Conservation (phyloP, 1,139 yeast genomes). For the Debaryomyces singareniensis region DNA sequence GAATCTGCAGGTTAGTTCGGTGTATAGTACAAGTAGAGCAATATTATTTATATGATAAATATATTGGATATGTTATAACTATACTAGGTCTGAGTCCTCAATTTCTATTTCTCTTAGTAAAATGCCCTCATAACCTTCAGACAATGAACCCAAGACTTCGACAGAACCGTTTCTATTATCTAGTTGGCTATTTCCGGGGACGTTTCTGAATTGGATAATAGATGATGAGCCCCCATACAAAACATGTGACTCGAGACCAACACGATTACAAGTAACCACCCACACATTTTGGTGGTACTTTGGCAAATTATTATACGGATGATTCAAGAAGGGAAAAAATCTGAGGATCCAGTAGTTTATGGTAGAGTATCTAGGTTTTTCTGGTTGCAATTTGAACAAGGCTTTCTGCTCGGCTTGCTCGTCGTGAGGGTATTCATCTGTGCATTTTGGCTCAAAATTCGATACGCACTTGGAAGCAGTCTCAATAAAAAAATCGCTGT, state of each 20-base stretch:
- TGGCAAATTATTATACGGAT: conserved; percentile 24
- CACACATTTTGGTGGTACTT: conserved; percentile 21
- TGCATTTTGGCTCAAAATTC: conserved; percentile 3
- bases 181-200: conserved; percentile 14
- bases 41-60: no score
- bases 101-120: conserved; percentile 51
- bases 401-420: conserved; percentile 3
- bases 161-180: conserved; percentile 43
- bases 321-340: conserved; percentile 55
- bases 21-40: no score
- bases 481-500: conserved; percentile 1
- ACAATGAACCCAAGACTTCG: conserved; percentile 45
- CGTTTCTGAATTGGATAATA: conserved; percentile 42
- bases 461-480: neutral
- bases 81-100: conserved; percentile 10
- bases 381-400: no score
- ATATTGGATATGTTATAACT: no score
- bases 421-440: conserved; percentile 2
- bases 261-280: conserved; percentile 58
- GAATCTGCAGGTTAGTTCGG: no score
- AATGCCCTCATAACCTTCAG: conserved; percentile 59
- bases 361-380: conserved; percentile 20
- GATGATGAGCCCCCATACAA: conserved; percentile 70
- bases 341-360: conserved; percentile 66
- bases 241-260: conserved; percentile 66